Percentiles rank a stretch among this genome's conserved stretches.
Conservation (phyloP, 257 asterid genomes). For the Solanum lignicaule region DNA sequence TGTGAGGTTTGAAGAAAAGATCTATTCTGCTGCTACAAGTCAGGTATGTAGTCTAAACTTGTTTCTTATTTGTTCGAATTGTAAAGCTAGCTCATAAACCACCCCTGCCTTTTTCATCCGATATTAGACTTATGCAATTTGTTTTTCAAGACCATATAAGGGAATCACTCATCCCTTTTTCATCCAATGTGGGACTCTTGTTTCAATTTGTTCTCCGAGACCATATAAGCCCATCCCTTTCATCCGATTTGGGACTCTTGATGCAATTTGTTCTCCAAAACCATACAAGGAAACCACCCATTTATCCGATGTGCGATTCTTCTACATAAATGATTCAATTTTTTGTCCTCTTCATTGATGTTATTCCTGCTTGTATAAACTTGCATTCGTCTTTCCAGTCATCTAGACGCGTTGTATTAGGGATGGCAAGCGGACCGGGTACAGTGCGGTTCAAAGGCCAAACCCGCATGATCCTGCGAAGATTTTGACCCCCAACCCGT, state of each 20-base stretch:
- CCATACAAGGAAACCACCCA: background rate
- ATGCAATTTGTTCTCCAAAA: background rate
- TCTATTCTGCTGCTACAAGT: constrained; percentile 62
- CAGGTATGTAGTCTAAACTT: constrained; percentile 32
- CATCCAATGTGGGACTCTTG: background rate
- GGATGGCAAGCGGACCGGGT: background rate
- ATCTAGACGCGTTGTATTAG: background rate
- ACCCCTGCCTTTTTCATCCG: background rate
- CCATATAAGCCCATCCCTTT: background rate
- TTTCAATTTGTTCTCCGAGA: background rate
- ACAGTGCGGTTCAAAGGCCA: background rate
- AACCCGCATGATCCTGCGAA: background rate
- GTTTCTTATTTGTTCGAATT: background rate
- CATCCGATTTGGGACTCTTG: background rate
- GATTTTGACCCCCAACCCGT: background rate
- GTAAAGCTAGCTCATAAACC: background rate
- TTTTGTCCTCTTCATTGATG: background rate
- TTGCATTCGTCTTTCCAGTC: background rate
- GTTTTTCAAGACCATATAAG: background rate
- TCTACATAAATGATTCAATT: background rate
- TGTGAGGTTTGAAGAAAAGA: constrained; percentile 78
- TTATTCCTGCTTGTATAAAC: background rate
- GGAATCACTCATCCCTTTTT: background rate
- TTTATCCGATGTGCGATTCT: background rate
- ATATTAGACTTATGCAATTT: background rate